Evolutionary conservation across 257 asterid genomes (phyloP).

Genomic region (Mentha longifolia): DNA sequence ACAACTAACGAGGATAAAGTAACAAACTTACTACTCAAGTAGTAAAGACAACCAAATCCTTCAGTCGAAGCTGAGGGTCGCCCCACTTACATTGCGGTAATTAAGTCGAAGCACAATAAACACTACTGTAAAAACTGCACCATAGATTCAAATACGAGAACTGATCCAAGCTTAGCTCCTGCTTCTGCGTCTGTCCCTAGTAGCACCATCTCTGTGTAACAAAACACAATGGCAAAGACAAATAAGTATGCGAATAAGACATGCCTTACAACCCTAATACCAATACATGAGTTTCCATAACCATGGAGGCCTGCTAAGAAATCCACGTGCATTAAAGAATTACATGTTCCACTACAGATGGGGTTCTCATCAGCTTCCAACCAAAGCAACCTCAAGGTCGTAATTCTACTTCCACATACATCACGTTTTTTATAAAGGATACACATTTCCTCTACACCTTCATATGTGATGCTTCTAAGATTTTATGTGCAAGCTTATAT

Average conservation of each 20-base stretch:
- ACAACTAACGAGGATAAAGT: slow-evolving; percentile 35
- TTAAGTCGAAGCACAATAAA: slow-evolving; percentile 66
- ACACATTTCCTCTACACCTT: not conserved
- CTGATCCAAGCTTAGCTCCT: slow-evolving; percentile 62
- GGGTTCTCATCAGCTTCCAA: not conserved
- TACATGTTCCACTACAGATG: not conserved
- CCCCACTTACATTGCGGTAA: slow-evolving; percentile 68
- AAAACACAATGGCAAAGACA: slow-evolving; percentile 2
- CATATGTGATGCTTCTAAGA: not conserved
- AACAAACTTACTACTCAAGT: slow-evolving; percentile 61
- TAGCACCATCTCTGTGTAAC: slow-evolving; percentile 67
- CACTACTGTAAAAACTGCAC: slow-evolving; percentile 48
- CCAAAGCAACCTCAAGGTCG: not conserved
- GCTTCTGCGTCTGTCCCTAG: slow-evolving; percentile 86
- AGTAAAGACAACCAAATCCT: slow-evolving; percentile 75
- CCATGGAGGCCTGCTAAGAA: not conserved
- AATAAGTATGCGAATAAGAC: not conserved
- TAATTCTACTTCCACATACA: not conserved
- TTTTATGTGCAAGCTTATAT: not conserved
- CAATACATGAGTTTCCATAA: slow-evolving; percentile 1
- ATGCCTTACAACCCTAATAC: slow-evolving; percentile 1
- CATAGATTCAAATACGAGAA: slow-evolving; percentile 28
- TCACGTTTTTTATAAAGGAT: not conserved
- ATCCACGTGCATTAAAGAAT: not conserved
- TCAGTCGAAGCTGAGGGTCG: slow-evolving; percentile 68